Percentiles rank a stretch among this genome's conserved stretches.
Conservation (phyloP, 139 green algal genomes). For the Zygnema circumcarinatum region DNA sequence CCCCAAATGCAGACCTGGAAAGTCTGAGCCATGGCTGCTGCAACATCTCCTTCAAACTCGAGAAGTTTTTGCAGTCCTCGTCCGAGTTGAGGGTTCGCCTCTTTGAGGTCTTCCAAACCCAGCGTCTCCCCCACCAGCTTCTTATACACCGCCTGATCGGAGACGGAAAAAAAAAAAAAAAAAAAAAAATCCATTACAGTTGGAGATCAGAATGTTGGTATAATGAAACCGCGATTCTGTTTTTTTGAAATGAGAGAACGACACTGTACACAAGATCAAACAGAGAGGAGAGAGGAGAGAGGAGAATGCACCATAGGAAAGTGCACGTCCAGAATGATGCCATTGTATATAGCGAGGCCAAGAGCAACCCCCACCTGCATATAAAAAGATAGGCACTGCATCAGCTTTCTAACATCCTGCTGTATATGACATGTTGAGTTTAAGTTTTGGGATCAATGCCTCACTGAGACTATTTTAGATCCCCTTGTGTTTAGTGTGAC, state of each 20-base stretch:
- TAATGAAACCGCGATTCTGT: constrained; percentile 65
- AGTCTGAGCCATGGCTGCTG: constrained; percentile 1
- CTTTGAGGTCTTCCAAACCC: constrained; percentile 60
- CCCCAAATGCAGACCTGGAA: too few relatives aligned
- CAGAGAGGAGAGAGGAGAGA: too few relatives aligned
- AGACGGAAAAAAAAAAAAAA: neutral
- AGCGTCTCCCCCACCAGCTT: constrained; percentile 73
- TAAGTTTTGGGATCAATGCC: neutral
- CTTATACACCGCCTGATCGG: constrained; percentile 73
- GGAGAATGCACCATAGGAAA: neutral
- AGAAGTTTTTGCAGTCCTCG: constrained; percentile 51
- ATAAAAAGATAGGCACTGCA: too few relatives aligned
- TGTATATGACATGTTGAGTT: too few relatives aligned
- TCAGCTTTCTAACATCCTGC: too few relatives aligned
- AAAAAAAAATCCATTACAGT: constrained; percentile 56
- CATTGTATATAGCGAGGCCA: constrained; percentile 95
- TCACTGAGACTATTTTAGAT: neutral
- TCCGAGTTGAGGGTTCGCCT: constrained; percentile 1
- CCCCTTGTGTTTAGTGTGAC: too few relatives aligned
- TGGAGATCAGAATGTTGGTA: constrained; percentile 74
- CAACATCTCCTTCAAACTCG: constrained; percentile 35
- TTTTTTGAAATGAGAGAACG: neutral
- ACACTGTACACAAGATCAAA: neutral
- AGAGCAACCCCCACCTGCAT: constrained; percentile 78
- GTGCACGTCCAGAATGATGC: constrained; percentile 77